Percentiles rank a stretch among this genome's conserved stretches.
Conservation (phyloP, 345 rosid species). For the Ceriops zippeliana region DNA sequence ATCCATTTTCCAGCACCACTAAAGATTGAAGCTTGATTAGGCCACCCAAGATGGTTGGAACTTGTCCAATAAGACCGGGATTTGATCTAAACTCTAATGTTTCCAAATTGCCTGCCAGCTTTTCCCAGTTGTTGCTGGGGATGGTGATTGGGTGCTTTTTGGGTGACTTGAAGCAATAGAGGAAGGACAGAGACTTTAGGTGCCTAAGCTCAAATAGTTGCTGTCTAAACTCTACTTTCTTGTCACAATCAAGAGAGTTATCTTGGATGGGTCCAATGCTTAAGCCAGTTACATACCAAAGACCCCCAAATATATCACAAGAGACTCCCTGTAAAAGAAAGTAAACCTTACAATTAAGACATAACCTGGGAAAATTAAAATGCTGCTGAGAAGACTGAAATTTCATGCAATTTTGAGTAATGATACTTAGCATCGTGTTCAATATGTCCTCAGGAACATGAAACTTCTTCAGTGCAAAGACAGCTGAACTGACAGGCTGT, state of each 20-base stretch:
- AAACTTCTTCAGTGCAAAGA: too few relatives aligned
- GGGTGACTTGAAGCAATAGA: slow-evolving; percentile 59
- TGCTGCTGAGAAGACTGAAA: too few relatives aligned
- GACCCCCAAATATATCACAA: slow-evolving; percentile 70
- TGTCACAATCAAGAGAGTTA: slow-evolving; percentile 63
- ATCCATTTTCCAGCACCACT: slow-evolving; percentile 65
- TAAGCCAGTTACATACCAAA: slow-evolving; percentile 76
- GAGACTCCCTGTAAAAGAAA: slow-evolving; percentile 65
- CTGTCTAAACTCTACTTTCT: slow-evolving; percentile 48
- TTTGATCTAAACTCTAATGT: slow-evolving; percentile 73
- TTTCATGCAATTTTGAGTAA: too few relatives aligned
- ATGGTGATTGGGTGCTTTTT: slow-evolving; percentile 36
- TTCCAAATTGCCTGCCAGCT: slow-evolving; percentile 52
- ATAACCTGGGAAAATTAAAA: neutral
- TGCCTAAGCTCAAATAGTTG: slow-evolving; percentile 71
- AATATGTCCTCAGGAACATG: too few relatives aligned
- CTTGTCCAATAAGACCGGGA: slow-evolving; percentile 65
- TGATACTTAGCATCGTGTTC: too few relatives aligned
- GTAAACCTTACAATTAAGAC: neutral
- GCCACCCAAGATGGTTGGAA: slow-evolving; percentile 50
- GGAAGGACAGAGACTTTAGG: slow-evolving; percentile 66
- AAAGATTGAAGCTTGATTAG: slow-evolving; percentile 66
- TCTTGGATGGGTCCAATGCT: slow-evolving; percentile 72
- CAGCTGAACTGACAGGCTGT: too few relatives aligned
- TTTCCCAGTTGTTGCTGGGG: slow-evolving; percentile 48